phyloP scores from a whole-genome alignment of 805 yeast genomes.

The Teunomyces cretensis region DNA sequence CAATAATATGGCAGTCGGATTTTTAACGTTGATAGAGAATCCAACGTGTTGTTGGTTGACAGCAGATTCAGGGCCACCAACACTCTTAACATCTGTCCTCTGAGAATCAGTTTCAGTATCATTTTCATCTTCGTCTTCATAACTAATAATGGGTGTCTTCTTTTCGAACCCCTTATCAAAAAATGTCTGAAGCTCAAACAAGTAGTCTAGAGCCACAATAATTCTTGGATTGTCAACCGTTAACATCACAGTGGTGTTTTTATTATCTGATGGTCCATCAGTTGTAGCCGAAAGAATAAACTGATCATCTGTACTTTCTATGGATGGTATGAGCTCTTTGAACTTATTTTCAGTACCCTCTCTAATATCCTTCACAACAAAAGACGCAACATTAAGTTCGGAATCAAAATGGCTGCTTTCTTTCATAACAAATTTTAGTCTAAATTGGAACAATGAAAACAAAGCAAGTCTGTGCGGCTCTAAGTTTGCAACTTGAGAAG shows the following conservation, averaged over 20 bases:
- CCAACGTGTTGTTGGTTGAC: conserved; percentile 32
- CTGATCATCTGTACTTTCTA: conserved; percentile 63
- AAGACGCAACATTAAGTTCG: conserved; percentile 64
- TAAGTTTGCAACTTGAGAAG: conserved; percentile 35
- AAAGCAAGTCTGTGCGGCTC: conserved; percentile 33
- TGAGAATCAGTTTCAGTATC: conserved; percentile 1
- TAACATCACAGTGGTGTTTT: conserved; percentile 49
- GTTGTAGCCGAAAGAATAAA: conserved; percentile 57
- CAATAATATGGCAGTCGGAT: conserved; percentile 73
- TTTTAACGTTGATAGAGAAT: conserved; percentile 65
- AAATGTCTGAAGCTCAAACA: conserved; percentile 72
- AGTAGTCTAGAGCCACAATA: conserved; percentile 81
- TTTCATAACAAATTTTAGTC: conserved; percentile 49
- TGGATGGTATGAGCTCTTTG: conserved; percentile 76
- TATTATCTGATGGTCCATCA: conserved; percentile 36
- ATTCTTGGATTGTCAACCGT: conserved; percentile 79
- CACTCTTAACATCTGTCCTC: neutral
- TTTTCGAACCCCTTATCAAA: conserved; percentile 48
- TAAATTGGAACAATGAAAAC: conserved; percentile 57
- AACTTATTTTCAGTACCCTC: conserved; percentile 62
- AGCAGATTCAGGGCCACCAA: neutral
- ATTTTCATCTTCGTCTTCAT: conserved; percentile 14
- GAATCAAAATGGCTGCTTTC: conserved; percentile 58
- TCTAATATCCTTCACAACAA: conserved; percentile 77
- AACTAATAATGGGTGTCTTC: conserved; percentile 13